Evolutionary conservation across 805 yeast genomes (phyloP), one percentile per base, ranked within the genome.

Genomic region (Wickerhamiella nectarea): DNA sequence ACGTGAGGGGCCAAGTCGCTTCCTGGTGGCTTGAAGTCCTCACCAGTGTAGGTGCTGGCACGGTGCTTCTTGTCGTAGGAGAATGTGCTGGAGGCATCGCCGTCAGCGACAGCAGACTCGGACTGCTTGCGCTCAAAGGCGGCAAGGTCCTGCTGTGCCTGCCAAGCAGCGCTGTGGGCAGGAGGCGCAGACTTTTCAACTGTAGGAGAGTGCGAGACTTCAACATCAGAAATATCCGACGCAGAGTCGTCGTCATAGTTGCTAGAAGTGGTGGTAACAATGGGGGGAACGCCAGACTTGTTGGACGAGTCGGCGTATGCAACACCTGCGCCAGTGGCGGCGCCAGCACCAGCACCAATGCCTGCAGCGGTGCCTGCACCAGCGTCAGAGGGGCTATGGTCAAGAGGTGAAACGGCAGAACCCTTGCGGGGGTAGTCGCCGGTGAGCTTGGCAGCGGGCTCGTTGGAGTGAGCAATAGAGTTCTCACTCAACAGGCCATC

Each of bases 31-130:
- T 56, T 57, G 21, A 26, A 38, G 45, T 55, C 57, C 28, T 50
- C 46, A 12, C 40, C 37, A 19, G 55, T 56, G 24, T 50, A 38
- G 19, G 54, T 53, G 26, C 51, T 47, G 4, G 64, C 58, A 18
- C 55, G 50, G 44, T 55, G 51, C 36, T 50, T 55, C 20, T 54
- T 52, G 45, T 57, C 63, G 47, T 61, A 61, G 9, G 62, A 56
- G 46, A 58, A 60, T 12, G 58, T 59, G 7, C 60, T 55, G 4
- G 50, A 50, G 19, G 45, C 38, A 39, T 56, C 61, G 28, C 50
- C 57, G n/a, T 41, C 41, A 10, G 25, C 47, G 26, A 43, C 19
- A 21, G 46, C 47, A 11, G 35, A 19, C 14, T 19, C 43, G n/a
- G 34, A 9, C 33, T 44, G 42, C 17, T 34, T 33, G 42, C 19